Base-by-base conservation (phyloP, 2,329 filamentous ascomycete genomes). In the Colletotrichum graminicola region DNA sequence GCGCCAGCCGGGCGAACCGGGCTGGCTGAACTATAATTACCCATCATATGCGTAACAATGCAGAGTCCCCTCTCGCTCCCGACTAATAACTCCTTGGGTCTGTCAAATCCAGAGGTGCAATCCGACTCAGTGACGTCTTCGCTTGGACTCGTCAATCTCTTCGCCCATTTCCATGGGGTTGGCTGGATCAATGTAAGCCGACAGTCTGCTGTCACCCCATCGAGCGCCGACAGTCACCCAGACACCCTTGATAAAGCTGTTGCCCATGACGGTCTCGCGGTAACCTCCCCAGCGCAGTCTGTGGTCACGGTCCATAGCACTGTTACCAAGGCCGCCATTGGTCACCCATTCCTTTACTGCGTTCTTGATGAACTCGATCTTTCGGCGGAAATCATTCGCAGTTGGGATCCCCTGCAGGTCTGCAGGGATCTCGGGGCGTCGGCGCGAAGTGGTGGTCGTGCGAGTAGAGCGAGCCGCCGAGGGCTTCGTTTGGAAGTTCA, bases 381-480 rank as follows among this genome's bases (percentile, higher is more conserved):
- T 95, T 75, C 85, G 86, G 43, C 91, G 89, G 78, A 95, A 89
- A 74, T 91, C 88, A 78, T 95, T 95, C 51, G 91, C 91, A 26
- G 88, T 86, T 0, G 93, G 91, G 67, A 94, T 89, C 67, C 87
- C 85, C 78, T 91, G 88, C 18, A 91, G 80, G 77, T 88, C 87
- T 0, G 87, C 84, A 57, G 87, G 84, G 74, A 92, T 91, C 73
- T 90, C 87, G 12, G 89, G 89, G 5, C 89, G 86, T 73, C 85
- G 86, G 32, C 88, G 85, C 16, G 85, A 82, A 6, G 83, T 82
- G 43, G 85, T 84, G 66, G 84, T 82, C 74, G 82, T 82, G 68
- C 80, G 83, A 61, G 80, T 83, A 21, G 83, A 82, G 21, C 79
- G 79, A n/a, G 79, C 66, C 14, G 80, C 74, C 5, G 82, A 76